Conservation (phyloP, 768 basidiomycete species). For the Hericium coralloides region DNA sequence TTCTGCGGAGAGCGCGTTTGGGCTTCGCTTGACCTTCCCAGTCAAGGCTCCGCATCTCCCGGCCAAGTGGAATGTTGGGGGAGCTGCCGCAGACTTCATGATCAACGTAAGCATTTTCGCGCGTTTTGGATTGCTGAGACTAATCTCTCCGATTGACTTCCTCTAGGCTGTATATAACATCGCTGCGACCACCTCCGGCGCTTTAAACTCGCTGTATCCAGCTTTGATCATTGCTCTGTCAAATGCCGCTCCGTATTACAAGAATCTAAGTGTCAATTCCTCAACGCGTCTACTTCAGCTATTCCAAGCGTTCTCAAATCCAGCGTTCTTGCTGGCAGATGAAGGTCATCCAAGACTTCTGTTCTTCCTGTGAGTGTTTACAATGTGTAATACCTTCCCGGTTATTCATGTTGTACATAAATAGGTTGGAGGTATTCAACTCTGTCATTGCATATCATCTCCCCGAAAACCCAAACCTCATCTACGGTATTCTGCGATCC, state of each 20-base stretch:
- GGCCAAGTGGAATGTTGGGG: conserved; percentile 65
- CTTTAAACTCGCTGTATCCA: conserved; percentile 79
- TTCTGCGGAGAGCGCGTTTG: conserved; percentile 78
- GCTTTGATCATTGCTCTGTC: conserved; percentile 85
- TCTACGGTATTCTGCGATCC: conserved; percentile 78
- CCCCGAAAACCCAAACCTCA: conserved; percentile 76
- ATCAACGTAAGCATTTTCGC: conserved; percentile 53
- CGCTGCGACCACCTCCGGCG: conserved; percentile 80
- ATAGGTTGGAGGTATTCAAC: conserved; percentile 88
- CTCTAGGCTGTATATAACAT: conserved; percentile 79
- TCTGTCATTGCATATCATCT: conserved; percentile 71
- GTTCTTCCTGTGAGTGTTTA: conserved; percentile 68
- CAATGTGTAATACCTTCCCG: background rate
- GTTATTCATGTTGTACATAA: background rate
- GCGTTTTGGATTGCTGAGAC: background rate
- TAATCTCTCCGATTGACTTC: conserved; percentile 1
- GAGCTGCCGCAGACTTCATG: conserved; percentile 79
- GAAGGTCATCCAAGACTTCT: conserved; percentile 91
- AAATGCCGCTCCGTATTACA: conserved; percentile 83
- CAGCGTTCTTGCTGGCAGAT: conserved; percentile 82
- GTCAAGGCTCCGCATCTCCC: conserved; percentile 55
- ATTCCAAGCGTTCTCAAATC: conserved; percentile 86
- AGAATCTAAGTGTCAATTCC: conserved; percentile 69
- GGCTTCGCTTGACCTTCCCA: conserved; percentile 53
- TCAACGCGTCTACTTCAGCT: conserved; percentile 82